Evolutionary conservation across 352 stramenopile species (phyloP).

Genomic region (Globisporangium orthogonon): DNA sequence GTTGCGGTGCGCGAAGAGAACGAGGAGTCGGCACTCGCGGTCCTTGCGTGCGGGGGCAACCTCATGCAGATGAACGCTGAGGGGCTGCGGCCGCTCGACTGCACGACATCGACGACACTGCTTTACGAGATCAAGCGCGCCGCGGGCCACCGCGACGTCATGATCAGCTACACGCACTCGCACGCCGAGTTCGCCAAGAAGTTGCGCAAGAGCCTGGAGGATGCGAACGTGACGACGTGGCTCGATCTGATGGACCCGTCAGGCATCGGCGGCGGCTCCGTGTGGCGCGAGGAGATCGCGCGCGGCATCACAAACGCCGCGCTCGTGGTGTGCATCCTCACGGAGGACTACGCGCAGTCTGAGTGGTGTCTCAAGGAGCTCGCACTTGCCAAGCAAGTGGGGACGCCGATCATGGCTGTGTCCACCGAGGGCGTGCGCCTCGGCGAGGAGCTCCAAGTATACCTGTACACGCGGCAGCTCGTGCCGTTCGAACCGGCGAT

Average conservation of each 20-base stretch:
- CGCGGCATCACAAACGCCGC: slow-evolving; percentile 70
- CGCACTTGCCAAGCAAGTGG: slow-evolving; percentile 72
- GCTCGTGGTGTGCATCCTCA: slow-evolving; percentile 71
- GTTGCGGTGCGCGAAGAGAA: slow-evolving; percentile 63
- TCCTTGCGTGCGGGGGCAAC: slow-evolving; percentile 63
- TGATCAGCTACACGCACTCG: slow-evolving; percentile 87
- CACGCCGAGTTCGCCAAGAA: slow-evolving; percentile 80
- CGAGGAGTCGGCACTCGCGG: slow-evolving; percentile 51
- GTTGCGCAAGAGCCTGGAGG: slow-evolving; percentile 57
- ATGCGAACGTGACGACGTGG: slow-evolving; percentile 80
- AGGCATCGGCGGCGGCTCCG: slow-evolving; percentile 70
- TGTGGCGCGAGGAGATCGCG: slow-evolving; percentile 82
- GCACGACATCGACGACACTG: slow-evolving; percentile 67
- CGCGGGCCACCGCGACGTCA: slow-evolving; percentile 73
- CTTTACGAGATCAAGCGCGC: slow-evolving; percentile 79
- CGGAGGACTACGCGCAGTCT: slow-evolving; percentile 70
- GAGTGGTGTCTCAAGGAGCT: slow-evolving; percentile 86
- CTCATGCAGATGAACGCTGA: slow-evolving; percentile 74
- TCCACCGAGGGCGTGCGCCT: slow-evolving; percentile 64
- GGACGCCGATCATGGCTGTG: slow-evolving; percentile 68
- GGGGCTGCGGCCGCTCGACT: slow-evolving; percentile 64
- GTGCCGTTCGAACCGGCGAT: slow-evolving; percentile 75
- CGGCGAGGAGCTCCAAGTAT: slow-evolving; percentile 73
- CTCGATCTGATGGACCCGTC: slow-evolving; percentile 83
- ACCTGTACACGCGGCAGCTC: slow-evolving; percentile 77